A percentile compares a stretch with the other conserved stretches of the same genome.
phyloP scores from a whole-genome alignment of 2,329 filamentous ascomycete species.

The Penicillium sp. region DNA sequence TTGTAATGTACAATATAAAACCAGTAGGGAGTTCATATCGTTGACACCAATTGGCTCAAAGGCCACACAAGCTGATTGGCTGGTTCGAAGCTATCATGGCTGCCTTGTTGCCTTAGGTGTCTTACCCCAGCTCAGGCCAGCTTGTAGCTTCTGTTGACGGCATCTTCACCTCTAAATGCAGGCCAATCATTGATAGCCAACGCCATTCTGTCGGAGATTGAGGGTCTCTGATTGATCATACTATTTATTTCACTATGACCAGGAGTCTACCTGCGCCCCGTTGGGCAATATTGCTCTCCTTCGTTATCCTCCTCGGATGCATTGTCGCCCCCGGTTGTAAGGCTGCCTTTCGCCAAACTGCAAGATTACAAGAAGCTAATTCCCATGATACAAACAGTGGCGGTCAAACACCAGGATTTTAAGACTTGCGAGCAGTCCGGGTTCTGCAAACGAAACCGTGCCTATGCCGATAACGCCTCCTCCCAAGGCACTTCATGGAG shows the following conservation, averaged over 20 bases:
- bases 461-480: conserved; percentile 74
- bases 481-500: conserved; percentile 66
- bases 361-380: conserved; percentile 4
- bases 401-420: conserved; percentile 95
- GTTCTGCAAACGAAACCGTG: conserved; percentile 94
- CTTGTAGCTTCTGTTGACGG: conserved; percentile 29
- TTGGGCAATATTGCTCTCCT: conserved; percentile 64
- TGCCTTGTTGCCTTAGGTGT: conserved; percentile 26
- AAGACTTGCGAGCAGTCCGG: conserved; percentile 95
- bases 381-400: conserved; percentile 50
- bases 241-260: conserved; percentile 47
- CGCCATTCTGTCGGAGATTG: conserved; percentile 28
- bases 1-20: not conserved
- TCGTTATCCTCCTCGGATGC: conserved; percentile 59
- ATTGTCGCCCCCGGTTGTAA: conserved; percentile 65
- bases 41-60: not conserved
- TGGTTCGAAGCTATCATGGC: not conserved
- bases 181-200: conserved; percentile 20
- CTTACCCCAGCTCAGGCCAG: conserved; percentile 36
- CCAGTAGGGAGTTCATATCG: not conserved
- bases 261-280: conserved; percentile 52
- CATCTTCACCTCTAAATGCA: conserved; percentile 28
- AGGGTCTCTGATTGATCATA: conserved; percentile 34
- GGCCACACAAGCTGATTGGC: not conserved
- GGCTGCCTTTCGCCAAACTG: conserved; percentile 23